Conservation (phyloP, 495 filamentous ascomycete genomes). For the Aspergillus diversus region DNA sequence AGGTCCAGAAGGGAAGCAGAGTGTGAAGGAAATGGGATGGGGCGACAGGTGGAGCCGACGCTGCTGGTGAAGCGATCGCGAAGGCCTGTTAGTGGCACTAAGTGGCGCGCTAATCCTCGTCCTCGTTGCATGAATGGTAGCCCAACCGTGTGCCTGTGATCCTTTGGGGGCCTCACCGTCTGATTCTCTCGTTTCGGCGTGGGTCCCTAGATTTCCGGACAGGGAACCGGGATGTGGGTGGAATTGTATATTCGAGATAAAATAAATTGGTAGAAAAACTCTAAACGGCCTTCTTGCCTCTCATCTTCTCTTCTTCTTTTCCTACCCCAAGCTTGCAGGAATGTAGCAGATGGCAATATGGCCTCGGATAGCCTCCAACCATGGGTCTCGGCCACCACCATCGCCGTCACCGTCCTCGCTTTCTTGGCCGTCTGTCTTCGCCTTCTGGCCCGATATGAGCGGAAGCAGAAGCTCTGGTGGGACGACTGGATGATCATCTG, state of each 20-base stretch:
- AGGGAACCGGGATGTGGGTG: too few relatives aligned
- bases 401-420: conserved; percentile 35
- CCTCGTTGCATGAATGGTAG: not conserved
- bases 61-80: not conserved
- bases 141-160: too few relatives aligned
- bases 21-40: not conserved
- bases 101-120: not conserved
- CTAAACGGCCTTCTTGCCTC: not conserved
- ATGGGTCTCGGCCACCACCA: conserved; percentile 39
- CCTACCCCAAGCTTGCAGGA: not conserved
- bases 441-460: conserved; percentile 33
- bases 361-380: conserved; percentile 32
- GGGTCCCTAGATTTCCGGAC: too few relatives aligned
- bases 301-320: not conserved
- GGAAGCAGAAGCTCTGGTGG: conserved; percentile 41
- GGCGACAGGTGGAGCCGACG: not conserved
- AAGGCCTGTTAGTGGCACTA: not conserved
- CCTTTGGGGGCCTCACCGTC: not conserved
- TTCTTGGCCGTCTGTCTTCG: conserved; percentile 38
- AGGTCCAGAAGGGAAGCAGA: not conserved
- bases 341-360: conserved; percentile 4
- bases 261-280: not conserved
- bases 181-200: not conserved
- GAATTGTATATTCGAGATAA: not conserved
- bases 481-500: conserved; percentile 45